These are phyloP conservation scores for Pythium coloratum DNA, from an alignment of 352 stramenopile species.

Conservation along the genomic window DNA sequence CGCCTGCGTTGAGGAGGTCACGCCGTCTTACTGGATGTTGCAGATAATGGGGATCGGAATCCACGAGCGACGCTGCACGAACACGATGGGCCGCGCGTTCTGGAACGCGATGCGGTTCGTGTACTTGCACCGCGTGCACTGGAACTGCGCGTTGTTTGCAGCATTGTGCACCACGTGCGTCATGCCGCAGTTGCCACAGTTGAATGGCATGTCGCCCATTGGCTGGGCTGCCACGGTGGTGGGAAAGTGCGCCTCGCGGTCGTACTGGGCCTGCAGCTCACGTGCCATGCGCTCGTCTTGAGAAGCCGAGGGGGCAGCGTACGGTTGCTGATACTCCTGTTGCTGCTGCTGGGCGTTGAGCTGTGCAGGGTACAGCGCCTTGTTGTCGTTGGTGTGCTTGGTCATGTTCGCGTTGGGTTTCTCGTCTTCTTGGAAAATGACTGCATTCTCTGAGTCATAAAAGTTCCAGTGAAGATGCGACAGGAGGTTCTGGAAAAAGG, in stretches of 20 bases:
- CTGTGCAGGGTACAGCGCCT: slow-evolving; percentile 27
- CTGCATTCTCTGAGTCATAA: background rate
- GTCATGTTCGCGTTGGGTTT: slow-evolving; percentile 2
- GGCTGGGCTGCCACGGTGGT: slow-evolving; percentile 43
- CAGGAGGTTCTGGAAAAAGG: background rate
- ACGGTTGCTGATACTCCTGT: background rate
- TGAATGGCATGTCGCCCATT: slow-evolving; percentile 39
- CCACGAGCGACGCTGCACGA: slow-evolving; percentile 50
- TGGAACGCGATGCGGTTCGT: slow-evolving; percentile 68
- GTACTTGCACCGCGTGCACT: slow-evolving; percentile 53
- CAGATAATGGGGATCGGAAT: slow-evolving; percentile 71
- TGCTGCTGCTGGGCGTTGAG: slow-evolving; percentile 5
- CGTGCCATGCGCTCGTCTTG: slow-evolving; percentile 55
- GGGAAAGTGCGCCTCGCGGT: slow-evolving; percentile 26
- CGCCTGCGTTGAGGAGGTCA: background rate
- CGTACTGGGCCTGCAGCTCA: slow-evolving; percentile 52
- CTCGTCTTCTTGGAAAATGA: slow-evolving; percentile 1
- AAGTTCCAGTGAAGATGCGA: slow-evolving; percentile 17
- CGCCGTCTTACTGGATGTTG: slow-evolving; percentile 44
- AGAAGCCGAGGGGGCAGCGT: slow-evolving; percentile 28
- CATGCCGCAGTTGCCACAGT: slow-evolving; percentile 62
- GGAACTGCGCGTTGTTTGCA: slow-evolving; percentile 51
- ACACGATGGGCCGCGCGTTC: slow-evolving; percentile 32
- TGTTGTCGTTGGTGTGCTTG: slow-evolving; percentile 15
- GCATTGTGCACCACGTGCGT: slow-evolving; percentile 66